Percentiles rank a stretch among this genome's conserved stretches.
phyloP scores from a whole-genome alignment of 345 rosid genomes.

The Populus euphratica region DNA sequence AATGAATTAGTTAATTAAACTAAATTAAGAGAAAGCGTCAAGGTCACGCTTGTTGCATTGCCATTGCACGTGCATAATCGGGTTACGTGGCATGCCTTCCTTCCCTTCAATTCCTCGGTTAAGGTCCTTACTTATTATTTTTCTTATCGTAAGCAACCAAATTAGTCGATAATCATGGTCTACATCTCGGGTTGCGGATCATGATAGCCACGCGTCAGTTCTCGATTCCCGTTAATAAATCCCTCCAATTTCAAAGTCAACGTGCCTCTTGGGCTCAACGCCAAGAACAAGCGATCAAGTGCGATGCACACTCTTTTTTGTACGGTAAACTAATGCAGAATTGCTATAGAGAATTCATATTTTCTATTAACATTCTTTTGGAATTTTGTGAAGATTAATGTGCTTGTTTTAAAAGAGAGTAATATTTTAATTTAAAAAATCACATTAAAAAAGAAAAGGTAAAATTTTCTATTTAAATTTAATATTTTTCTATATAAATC shows the following conservation, averaged over 20 bases:
- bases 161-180: background rate
- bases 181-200: background rate
- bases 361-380: too few relatives aligned
- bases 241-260: background rate
- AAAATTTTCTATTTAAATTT: too few relatives aligned
- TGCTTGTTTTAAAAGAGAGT: too few relatives aligned
- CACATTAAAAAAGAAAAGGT: too few relatives aligned
- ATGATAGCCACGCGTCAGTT: background rate
- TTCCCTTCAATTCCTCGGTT: background rate
- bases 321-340: background rate
- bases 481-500: too few relatives aligned
- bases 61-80: conserved; percentile 15
- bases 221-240: conserved; percentile 10
- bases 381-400: background rate
- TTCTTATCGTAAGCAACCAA: background rate
- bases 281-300: background rate
- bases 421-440: too few relatives aligned
- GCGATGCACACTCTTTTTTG: background rate
- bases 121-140: background rate
- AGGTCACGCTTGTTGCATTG: background rate
- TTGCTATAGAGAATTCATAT: background rate
- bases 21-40: background rate
- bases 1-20: background rate
- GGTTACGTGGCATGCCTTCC: conserved; percentile 13
- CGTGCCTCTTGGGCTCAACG: background rate